Percentiles rank a stretch among this genome's conserved stretches.
These are phyloP conservation scores for Penicillium sp. DNA, from an alignment of 2,329 filamentous ascomycete genomes.

Conservation along the genomic window DNA sequence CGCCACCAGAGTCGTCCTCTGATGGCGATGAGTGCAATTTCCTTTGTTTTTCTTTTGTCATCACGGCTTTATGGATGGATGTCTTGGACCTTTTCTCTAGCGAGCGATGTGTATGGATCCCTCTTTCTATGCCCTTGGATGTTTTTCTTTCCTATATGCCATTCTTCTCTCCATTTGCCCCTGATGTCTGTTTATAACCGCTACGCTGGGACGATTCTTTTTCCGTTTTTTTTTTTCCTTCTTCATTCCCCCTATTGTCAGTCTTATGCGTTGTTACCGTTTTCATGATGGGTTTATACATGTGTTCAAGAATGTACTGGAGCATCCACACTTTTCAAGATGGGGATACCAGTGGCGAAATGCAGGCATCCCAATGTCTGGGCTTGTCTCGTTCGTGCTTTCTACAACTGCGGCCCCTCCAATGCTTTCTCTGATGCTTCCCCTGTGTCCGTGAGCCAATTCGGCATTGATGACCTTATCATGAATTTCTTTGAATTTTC, in stretches of 20 bases:
- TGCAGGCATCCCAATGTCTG: not conserved
- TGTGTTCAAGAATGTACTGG: constrained; percentile 29
- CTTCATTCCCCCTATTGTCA: constrained; percentile 10
- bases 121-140: constrained; percentile 22
- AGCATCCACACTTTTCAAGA: constrained; percentile 1
- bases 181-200: constrained; percentile 20
- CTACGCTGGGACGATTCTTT: constrained; percentile 16
- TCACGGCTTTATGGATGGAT: constrained; percentile 35
- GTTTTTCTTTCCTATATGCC: constrained; percentile 7
- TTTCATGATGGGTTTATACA: constrained; percentile 16
- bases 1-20: constrained; percentile 3
- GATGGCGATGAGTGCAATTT: constrained; percentile 16
- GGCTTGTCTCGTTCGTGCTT: not conserved
- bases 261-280: constrained; percentile 3
- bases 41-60: constrained; percentile 26
- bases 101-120: constrained; percentile 38
- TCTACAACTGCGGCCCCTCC: not conserved
- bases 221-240: not conserved
- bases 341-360: not conserved
- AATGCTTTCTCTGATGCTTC: not conserved
- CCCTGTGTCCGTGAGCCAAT: constrained; percentile 6
- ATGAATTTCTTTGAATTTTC: constrained; percentile 6
- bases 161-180: constrained; percentile 10
- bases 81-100: constrained; percentile 32
- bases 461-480: constrained; percentile 8